Conservation (phyloP, 176 grass and related monocot genomes). For the Dendrocalamus sinicus region DNA sequence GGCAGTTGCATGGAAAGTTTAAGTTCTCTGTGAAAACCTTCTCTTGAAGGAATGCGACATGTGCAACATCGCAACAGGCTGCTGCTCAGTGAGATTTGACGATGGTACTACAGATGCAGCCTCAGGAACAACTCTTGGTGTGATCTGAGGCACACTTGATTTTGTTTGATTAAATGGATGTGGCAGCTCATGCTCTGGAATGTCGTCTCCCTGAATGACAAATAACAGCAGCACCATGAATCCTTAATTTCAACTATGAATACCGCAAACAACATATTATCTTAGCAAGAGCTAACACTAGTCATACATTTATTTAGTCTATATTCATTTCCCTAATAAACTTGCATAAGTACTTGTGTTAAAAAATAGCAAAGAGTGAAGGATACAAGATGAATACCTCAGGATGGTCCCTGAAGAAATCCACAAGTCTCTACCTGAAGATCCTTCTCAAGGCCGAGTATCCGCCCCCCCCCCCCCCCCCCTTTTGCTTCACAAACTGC, state of each 20-base stretch:
- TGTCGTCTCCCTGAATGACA: constrained; percentile 68
- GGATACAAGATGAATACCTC: constrained; percentile 48
- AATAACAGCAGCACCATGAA: neutral
- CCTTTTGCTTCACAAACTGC: too few relatives aligned
- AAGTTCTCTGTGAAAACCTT: constrained; percentile 58
- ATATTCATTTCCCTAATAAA: neutral
- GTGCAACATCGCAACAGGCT: constrained; percentile 56
- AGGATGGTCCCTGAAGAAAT: too few relatives aligned
- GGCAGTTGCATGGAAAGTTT: neutral
- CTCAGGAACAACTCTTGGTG: constrained; percentile 30
- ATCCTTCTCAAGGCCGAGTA: too few relatives aligned
- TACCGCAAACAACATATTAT: neutral
- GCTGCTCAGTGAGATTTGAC: constrained; percentile 14
- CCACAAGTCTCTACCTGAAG: too few relatives aligned
- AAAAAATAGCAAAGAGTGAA: neutral
- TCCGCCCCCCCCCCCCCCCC: too few relatives aligned
- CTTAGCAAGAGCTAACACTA: neutral
- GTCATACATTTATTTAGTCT: neutral
- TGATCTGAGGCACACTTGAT: neutral
- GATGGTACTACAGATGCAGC: neutral
- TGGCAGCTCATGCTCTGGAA: constrained; percentile 75
- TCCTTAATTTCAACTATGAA: neutral
- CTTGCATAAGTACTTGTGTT: neutral
- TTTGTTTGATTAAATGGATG: constrained; percentile 64
- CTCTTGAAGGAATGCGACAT: constrained; percentile 68